Conservation (phyloP, 768 basidiomycete genomes). For the Boletales sp. region DNA sequence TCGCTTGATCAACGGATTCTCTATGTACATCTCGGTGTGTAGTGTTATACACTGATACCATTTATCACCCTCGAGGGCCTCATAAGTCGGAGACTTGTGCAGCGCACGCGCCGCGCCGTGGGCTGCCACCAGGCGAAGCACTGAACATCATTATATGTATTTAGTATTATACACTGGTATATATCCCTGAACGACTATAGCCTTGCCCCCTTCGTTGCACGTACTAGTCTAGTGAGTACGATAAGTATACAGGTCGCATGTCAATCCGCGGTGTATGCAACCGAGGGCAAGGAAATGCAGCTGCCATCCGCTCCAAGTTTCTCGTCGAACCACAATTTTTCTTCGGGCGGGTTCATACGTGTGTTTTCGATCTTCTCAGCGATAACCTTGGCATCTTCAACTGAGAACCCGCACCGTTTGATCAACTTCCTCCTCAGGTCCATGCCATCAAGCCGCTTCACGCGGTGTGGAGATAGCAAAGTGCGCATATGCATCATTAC, state of each 20-base stretch:
- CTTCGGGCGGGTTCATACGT: slow-evolving; percentile 9
- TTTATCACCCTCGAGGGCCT: too few relatives aligned
- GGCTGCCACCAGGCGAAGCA: too few relatives aligned
- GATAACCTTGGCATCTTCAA: slow-evolving; percentile 16
- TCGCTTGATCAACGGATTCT: too few relatives aligned
- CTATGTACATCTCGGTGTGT: too few relatives aligned
- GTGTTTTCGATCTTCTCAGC: slow-evolving; percentile 17
- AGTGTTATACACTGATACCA: too few relatives aligned
- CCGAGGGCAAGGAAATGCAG: slow-evolving; percentile 9
- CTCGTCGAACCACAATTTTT: slow-evolving; percentile 18
- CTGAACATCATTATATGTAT: too few relatives aligned
- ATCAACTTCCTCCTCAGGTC: slow-evolving; percentile 20
- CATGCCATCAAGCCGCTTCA: slow-evolving; percentile 6
- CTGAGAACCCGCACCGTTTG: slow-evolving; percentile 21
- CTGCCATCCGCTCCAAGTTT: slow-evolving; percentile 8
- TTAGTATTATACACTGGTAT: too few relatives aligned
- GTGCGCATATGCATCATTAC: slow-evolving; percentile 22
- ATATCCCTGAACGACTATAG: too few relatives aligned
- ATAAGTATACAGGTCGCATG: background rate
- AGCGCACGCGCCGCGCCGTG: too few relatives aligned
- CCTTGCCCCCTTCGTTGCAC: too few relatives aligned
- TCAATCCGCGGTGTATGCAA: slow-evolving; percentile 5
- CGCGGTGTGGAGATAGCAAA: slow-evolving; percentile 19
- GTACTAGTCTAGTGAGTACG: too few relatives aligned
- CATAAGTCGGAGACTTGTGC: too few relatives aligned